These are phyloP conservation scores for Pichia cabralensis DNA, from an alignment of 805 yeast species.

Conservation along the genomic window DNA sequence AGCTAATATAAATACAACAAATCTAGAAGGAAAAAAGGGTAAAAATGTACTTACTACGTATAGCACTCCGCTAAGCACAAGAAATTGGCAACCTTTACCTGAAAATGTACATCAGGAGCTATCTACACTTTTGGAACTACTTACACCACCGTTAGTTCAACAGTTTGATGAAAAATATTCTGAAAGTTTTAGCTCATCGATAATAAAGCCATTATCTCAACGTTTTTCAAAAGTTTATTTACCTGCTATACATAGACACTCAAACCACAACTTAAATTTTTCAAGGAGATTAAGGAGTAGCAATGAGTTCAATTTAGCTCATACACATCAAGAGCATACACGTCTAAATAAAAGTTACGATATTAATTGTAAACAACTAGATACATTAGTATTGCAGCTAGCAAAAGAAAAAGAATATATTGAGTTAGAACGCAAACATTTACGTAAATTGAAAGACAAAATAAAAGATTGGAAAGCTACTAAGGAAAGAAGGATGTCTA, in stretches of 20 bases:
- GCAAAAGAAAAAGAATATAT: conserved; percentile 15
- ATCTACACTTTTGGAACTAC: conserved; percentile 4
- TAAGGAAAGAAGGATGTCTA: conserved; percentile 11
- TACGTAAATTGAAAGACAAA: conserved; percentile 12
- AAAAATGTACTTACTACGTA: no score
- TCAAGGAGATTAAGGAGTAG: no score
- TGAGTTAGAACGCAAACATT: conserved; percentile 14
- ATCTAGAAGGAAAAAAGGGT: background rate
- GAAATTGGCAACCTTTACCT: conserved; percentile 7
- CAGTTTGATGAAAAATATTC: background rate
- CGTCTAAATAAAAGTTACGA: conserved; percentile 18
- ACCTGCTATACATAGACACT: conserved; percentile 15
- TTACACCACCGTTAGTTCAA: conserved; percentile 2
- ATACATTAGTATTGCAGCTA: conserved; percentile 15
- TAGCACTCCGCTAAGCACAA: conserved; percentile 5
- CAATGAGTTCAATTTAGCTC: conserved; percentile 19
- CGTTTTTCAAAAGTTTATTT: conserved; percentile 15
- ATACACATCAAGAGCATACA: conserved; percentile 14
- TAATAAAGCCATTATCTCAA: conserved; percentile 16
- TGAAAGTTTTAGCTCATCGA: conserved; percentile 9
- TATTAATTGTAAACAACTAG: conserved; percentile 21
- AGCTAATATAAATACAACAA: background rate
- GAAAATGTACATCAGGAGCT: conserved; percentile 3
- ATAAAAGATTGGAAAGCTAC: conserved; percentile 9
- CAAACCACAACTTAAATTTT: no score